Evolutionary conservation across 1,284 basidiomycete species (phyloP).

Genomic region (Cryptococcus sp.): DNA sequence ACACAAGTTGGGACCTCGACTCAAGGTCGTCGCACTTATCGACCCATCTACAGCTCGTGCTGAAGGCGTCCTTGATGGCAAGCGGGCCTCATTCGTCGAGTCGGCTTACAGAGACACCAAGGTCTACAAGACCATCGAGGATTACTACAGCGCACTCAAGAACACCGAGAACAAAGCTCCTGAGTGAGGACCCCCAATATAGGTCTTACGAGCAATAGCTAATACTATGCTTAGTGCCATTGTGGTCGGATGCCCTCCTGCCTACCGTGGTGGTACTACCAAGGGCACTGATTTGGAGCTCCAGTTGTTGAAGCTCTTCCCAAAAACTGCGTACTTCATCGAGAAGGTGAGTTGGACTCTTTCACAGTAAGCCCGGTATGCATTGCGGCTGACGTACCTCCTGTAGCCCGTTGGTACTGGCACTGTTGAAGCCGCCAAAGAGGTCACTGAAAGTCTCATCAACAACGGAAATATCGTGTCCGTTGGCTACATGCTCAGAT

Average conservation of each 20-base stretch:
- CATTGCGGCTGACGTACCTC: conserved; percentile 1
- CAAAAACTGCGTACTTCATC: conserved; percentile 85
- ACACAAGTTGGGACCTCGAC: conserved; percentile 91
- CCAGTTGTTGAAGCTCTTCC: conserved; percentile 86
- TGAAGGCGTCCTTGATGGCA: conserved; percentile 76
- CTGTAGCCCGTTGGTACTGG: conserved; percentile 79
- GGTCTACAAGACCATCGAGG: conserved; percentile 83
- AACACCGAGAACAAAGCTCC: conserved; percentile 52
- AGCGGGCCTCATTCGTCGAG: conserved; percentile 90
- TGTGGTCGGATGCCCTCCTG: conserved; percentile 89
- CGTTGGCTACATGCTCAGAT: conserved; percentile 89
- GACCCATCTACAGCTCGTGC: conserved; percentile 87
- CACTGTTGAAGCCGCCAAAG: conserved; percentile 59
- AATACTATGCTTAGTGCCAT: conserved; percentile 59
- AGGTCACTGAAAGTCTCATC: conserved; percentile 68
- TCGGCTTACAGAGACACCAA: conserved; percentile 90
- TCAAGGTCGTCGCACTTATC: conserved; percentile 93
- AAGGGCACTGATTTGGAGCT: conserved; percentile 85
- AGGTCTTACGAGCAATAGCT: conserved; percentile 1
- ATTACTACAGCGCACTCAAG: conserved; percentile 71
- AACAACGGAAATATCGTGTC: conserved; percentile 77
- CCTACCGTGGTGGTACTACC: conserved; percentile 80
- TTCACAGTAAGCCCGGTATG: neutral
- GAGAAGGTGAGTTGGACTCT: conserved; percentile 63
- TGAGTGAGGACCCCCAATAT: conserved; percentile 46